Evolutionary conservation across 2,329 filamentous ascomycete species (phyloP), one percentile per base, ranked within the genome.

Genomic region (Aciculosporium take): DNA sequence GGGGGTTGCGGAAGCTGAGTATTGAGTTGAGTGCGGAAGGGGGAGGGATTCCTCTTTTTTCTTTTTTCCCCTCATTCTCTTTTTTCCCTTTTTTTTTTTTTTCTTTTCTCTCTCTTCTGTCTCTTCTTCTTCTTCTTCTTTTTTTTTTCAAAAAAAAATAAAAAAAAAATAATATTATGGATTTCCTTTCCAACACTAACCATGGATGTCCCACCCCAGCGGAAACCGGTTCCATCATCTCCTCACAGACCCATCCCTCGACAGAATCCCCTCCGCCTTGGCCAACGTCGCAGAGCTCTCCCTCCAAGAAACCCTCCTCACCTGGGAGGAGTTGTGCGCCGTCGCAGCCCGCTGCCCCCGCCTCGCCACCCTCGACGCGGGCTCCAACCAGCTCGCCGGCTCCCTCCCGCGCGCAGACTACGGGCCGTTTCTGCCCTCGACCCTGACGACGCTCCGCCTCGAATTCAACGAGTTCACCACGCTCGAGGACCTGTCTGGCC

Each of bases 401-500:
- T 56, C 50, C 0, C 64, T 87, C 6, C 62, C 70, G 6, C 46
- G 54, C 1, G 55, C 66, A 27, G 48, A 65, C 45, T 53, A 61
- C 36, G 44, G n/a, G n/a, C n/a, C 53, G 44, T 48, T 48, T 0
- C 60, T 82, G 3, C 57, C 68, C 0, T 55, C 62, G 0, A 74
- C 68, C 0, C 58, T 88, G 4, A 74, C 69, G 3, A 73, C 75
- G 3, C 54, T 91, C 3, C 77, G 76, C 40, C 67, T 93, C 9
- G 82, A 88, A 50, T 79, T 75, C 57, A 91, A 91, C 56, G 62
- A 71, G 23, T 80, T 91, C 53, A 65, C 64, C 1, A 63, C 67
- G 7, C 56, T 88, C 17, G 62, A 68, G 1, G 72, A 79, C 37
- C 49, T 88, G 3, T 56, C 63, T 3, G 62, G 69, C 21, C 65